phyloP scores from a whole-genome alignment of 768 basidiomycete species.

The Rhizopogon vesiculosus region DNA sequence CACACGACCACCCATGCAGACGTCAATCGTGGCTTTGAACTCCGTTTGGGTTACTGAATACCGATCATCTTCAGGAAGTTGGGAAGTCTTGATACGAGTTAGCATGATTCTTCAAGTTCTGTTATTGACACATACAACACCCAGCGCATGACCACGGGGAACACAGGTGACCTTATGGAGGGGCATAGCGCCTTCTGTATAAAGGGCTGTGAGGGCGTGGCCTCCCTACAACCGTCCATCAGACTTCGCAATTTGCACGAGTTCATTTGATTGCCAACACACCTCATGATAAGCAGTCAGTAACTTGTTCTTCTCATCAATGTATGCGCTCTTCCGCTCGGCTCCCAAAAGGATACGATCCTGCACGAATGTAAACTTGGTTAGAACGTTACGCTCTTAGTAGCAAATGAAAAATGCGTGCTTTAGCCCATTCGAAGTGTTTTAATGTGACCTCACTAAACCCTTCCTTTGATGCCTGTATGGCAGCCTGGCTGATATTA shows the following conservation, averaged over 20 bases:
- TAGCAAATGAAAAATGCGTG: slow-evolving; percentile 18
- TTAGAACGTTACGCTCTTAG: neutral
- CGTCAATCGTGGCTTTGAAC: slow-evolving; percentile 81
- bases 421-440: slow-evolving; percentile 99
- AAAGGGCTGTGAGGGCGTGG: slow-evolving; percentile 91
- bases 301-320: slow-evolving; percentile 81
- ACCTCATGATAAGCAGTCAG: slow-evolving; percentile 97
- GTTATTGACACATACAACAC: slow-evolving; percentile 52
- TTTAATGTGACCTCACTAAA: slow-evolving; percentile 64
- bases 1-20: slow-evolving; percentile 90
- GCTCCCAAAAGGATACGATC: slow-evolving; percentile 97
- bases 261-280: slow-evolving; percentile 9
- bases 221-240: slow-evolving; percentile 54
- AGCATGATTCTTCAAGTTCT: slow-evolving; percentile 3
- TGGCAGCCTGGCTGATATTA: slow-evolving; percentile 71
- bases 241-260: slow-evolving; percentile 1
- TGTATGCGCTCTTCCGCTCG: slow-evolving; percentile 85
- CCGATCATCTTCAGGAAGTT: slow-evolving; percentile 75
- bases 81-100: slow-evolving; percentile 52
- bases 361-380: slow-evolving; percentile 28
- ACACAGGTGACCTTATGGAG: slow-evolving; percentile 97
- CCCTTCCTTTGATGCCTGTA: slow-evolving; percentile 87
- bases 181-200: slow-evolving; percentile 94
- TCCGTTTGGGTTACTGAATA: slow-evolving; percentile 68
- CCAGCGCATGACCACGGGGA: slow-evolving; percentile 91